Evolutionary conservation across 1,139 yeast species (phyloP).

Genomic region (Candida albicans): DNA sequence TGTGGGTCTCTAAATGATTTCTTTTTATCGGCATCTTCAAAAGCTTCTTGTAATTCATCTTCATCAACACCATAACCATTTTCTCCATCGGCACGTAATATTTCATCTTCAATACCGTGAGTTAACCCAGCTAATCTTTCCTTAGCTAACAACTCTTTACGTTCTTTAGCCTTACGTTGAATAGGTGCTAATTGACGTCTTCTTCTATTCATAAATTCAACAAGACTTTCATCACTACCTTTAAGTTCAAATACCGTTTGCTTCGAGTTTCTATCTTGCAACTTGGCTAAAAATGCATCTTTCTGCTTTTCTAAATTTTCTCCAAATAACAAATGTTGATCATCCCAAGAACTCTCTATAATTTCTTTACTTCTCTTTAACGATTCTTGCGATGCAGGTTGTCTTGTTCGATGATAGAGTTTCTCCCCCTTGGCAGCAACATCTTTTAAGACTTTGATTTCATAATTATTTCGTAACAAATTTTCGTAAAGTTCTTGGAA

Average conservation of each 20-base stretch:
- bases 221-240: slow-evolving; percentile 66
- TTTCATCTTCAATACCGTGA: slow-evolving; percentile 72
- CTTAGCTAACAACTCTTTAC: slow-evolving; percentile 65
- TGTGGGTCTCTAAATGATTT: slow-evolving; percentile 75
- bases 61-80: slow-evolving; percentile 55
- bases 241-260: slow-evolving; percentile 95
- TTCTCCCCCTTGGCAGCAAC: slow-evolving; percentile 89
- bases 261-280: slow-evolving; percentile 65
- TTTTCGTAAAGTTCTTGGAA: slow-evolving; percentile 72
- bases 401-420: slow-evolving; percentile 80
- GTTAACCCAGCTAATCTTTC: slow-evolving; percentile 77
- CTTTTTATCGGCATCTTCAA: slow-evolving; percentile 62
- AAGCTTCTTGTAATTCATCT: slow-evolving; percentile 50
- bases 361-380: slow-evolving; percentile 83
- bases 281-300: slow-evolving; percentile 65
- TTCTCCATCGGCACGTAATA: slow-evolving; percentile 55
- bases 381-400: slow-evolving; percentile 82
- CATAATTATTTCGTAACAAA: slow-evolving; percentile 65
- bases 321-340: slow-evolving; percentile 77
- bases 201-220: slow-evolving; percentile 82
- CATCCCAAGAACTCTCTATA: slow-evolving; percentile 81
- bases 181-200: slow-evolving; percentile 87
- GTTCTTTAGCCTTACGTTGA: slow-evolving; percentile 74
- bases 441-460: slow-evolving; percentile 59
- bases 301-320: slow-evolving; percentile 72